phyloP scores from a whole-genome alignment of 208 protist genomes.

The Kentomonas sorsogonicus region DNA sequence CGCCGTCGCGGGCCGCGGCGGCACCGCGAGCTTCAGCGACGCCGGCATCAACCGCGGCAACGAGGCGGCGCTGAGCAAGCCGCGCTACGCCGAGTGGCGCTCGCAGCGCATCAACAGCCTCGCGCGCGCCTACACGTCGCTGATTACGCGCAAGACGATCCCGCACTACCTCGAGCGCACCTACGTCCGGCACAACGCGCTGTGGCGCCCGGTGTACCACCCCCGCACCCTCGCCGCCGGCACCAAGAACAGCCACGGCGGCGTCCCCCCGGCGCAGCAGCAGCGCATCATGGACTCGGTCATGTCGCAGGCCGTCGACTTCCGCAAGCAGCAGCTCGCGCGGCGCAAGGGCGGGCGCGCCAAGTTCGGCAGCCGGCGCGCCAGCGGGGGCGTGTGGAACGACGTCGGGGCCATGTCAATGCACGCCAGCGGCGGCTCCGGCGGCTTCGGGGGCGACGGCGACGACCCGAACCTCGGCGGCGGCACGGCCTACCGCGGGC shows the following conservation, averaged over 20 bases:
- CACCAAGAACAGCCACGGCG: constrained; percentile 61
- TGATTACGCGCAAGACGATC: constrained; percentile 80
- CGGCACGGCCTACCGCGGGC: too few species aligned
- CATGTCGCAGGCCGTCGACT: constrained; percentile 52
- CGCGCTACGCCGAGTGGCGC: constrained; percentile 78
- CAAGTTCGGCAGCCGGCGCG: constrained; percentile 55
- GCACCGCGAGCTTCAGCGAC: constrained; percentile 39
- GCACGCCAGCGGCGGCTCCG: too few species aligned
- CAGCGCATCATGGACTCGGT: constrained; percentile 70
- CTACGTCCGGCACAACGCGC: constrained; percentile 80
- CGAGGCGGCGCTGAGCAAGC: constrained; percentile 52
- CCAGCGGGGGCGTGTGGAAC: constrained; percentile 70
- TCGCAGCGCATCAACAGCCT: constrained; percentile 74
- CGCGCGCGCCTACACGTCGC: constrained; percentile 66
- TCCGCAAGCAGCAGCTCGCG: constrained; percentile 53
- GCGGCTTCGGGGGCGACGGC: too few species aligned
- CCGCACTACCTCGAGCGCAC: constrained; percentile 72
- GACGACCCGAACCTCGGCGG: too few species aligned
- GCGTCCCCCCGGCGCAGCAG: constrained; percentile 67
- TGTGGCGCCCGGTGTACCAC: constrained; percentile 72
- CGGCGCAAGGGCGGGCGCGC: constrained; percentile 71
- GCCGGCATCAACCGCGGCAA: constrained; percentile 69
- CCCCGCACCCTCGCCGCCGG: constrained; percentile 45
- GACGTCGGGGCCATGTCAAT: constrained; percentile 62
- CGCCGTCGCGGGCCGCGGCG: constrained; percentile 57